Evolutionary conservation across 768 basidiomycete genomes (phyloP).

Genomic region (Hericium alpestre): DNA sequence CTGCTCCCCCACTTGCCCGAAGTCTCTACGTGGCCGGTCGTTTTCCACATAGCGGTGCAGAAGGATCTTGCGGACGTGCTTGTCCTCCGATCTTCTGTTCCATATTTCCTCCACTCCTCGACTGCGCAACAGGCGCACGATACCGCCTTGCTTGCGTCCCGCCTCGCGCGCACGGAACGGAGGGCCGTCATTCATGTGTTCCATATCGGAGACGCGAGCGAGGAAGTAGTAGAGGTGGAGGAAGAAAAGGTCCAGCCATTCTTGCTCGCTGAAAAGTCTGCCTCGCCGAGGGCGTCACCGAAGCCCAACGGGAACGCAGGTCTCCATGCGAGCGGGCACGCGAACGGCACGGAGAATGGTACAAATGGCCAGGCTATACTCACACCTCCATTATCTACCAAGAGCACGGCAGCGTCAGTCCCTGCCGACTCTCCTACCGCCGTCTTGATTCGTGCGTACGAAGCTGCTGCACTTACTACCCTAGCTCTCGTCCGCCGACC

Average conservation of each 20-base stretch:
- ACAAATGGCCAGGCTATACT: conserved; percentile 16
- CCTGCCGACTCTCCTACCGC: conserved; percentile 15
- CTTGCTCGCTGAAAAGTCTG: conserved; percentile 36
- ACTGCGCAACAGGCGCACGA: conserved; percentile 78
- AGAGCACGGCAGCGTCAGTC: conserved; percentile 7
- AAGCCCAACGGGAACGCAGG: conserved; percentile 24
- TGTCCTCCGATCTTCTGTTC: conserved; percentile 66
- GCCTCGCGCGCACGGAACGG: conserved; percentile 57
- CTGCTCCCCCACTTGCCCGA: conserved; percentile 64
- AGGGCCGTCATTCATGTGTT: conserved; percentile 85
- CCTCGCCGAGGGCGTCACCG: conserved; percentile 6
- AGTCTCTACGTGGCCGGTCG: conserved; percentile 54
- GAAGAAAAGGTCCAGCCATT: conserved; percentile 54
- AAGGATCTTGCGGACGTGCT: conserved; percentile 68
- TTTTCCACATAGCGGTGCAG: conserved; percentile 56
- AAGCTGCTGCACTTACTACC: conserved; percentile 57
- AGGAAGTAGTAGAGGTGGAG: conserved; percentile 37
- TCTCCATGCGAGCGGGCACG: conserved; percentile 22
- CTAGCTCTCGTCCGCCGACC: conserved; percentile 52
- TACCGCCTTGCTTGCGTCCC: conserved; percentile 78
- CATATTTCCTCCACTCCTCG: conserved; percentile 73
- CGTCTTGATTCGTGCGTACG: conserved; percentile 47
- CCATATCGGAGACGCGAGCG: conserved; percentile 33
- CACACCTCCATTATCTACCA: conserved; percentile 13
- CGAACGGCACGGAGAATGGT: conserved; percentile 14